Conservation (phyloP, 169 alveolate genomes). For the Babesia divergens region DNA sequence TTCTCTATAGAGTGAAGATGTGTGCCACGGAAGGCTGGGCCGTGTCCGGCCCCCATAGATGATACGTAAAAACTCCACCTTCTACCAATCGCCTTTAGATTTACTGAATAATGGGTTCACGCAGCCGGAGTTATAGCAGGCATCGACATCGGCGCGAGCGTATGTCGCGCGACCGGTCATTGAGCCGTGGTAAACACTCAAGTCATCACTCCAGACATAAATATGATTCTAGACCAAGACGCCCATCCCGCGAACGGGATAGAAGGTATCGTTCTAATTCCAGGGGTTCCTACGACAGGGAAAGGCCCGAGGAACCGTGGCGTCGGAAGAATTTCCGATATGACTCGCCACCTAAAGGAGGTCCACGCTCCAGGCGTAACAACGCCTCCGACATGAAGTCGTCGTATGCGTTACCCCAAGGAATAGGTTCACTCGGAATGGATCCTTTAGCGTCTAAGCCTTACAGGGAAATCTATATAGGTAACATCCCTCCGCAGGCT, state of each 20-base stretch:
- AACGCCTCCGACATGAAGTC: background rate
- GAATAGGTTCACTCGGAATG: constrained; percentile 10
- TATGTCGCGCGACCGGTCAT: constrained; percentile 2
- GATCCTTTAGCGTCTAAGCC: constrained; percentile 53
- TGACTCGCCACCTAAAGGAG: constrained; percentile 64
- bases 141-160: constrained; percentile 22
- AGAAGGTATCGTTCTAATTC: background rate
- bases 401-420: background rate
- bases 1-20: background rate
- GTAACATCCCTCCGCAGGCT: constrained; percentile 79
- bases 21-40: background rate
- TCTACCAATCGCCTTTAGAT: background rate
- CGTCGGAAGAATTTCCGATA: constrained; percentile 43
- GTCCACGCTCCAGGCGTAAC: background rate
- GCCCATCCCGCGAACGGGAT: background rate
- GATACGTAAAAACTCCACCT: background rate
- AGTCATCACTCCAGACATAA: background rate
- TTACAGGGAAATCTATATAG: constrained; percentile 80
- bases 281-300: background rate
- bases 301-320: background rate
- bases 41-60: constrained; percentile 19
- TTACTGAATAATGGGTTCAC: background rate
- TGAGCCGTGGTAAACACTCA: background rate
- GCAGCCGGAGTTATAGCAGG: constrained; percentile 27
- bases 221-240: background rate